These are phyloP conservation scores for Erodium maritimum DNA, from an alignment of 345 rosid genomes.

Conservation along the genomic window DNA sequence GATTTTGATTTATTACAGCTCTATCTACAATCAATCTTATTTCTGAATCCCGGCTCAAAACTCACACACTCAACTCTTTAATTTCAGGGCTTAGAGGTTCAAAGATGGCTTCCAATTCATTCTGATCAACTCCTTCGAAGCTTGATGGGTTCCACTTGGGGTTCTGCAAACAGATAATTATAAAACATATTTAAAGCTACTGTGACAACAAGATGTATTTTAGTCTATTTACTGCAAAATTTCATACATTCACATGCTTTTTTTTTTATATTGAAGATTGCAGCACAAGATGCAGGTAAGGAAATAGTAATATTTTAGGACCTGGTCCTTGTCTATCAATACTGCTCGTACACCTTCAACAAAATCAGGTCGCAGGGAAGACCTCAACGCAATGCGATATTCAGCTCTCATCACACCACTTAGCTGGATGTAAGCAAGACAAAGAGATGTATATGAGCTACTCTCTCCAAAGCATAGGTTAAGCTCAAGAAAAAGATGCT, in stretches of 20 bases:
- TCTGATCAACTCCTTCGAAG: conserved; percentile 47
- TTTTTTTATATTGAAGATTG: neutral
- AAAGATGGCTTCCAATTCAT: conserved; percentile 60
- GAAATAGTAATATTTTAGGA: conserved; percentile 8
- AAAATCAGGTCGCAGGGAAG: conserved; percentile 61
- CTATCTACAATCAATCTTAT: neutral
- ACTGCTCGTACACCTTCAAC: conserved; percentile 93
- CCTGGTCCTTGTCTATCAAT: conserved; percentile 94
- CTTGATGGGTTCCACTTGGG: conserved; percentile 75
- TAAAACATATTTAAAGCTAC: too few relatives aligned
- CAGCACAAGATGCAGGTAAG: neutral
- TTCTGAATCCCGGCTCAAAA: neutral
- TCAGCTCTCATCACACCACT: conserved; percentile 56
- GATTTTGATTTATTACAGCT: too few relatives aligned
- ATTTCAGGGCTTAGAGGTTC: conserved; percentile 40
- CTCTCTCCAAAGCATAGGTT: conserved; percentile 34
- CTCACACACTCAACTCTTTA: conserved; percentile 47
- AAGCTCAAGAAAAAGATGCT: conserved; percentile 1
- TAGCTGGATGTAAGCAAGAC: neutral
- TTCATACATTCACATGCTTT: neutral
- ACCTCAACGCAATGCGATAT: conserved; percentile 69
- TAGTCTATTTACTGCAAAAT: neutral
- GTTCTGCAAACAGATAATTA: conserved; percentile 36
- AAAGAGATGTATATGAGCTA: conserved; percentile 4
- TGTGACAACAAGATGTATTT: too few relatives aligned